Conservation (phyloP, 805 yeast species). For the Saccharomycopsis synnaedendra region DNA sequence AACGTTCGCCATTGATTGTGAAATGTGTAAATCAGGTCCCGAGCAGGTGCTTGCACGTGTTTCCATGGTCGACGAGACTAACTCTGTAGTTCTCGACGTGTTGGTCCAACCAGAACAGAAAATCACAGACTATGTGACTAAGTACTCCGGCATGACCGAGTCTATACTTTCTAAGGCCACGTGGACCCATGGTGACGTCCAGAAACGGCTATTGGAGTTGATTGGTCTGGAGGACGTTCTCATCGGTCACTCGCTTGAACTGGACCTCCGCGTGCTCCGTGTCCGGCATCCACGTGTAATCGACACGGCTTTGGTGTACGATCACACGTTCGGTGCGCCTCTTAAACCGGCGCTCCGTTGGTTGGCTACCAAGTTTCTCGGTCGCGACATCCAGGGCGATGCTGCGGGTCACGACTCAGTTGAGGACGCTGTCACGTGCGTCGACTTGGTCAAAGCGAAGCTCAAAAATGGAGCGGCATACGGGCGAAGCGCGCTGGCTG, state of each 20-base stretch:
- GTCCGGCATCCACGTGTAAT: slow-evolving; percentile 63
- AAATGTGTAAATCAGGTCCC: slow-evolving; percentile 61
- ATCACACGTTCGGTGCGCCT: slow-evolving; percentile 79
- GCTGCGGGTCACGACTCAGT: slow-evolving; percentile 68
- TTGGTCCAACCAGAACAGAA: slow-evolving; percentile 67
- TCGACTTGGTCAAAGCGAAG: slow-evolving; percentile 65
- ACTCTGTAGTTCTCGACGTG: slow-evolving; percentile 53
- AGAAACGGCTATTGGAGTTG: slow-evolving; percentile 35
- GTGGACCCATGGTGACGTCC: slow-evolving; percentile 59
- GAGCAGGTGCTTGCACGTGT: slow-evolving; percentile 70
- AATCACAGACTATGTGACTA: slow-evolving; percentile 72
- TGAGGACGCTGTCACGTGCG: slow-evolving; percentile 75
- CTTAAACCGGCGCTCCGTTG: slow-evolving; percentile 66
- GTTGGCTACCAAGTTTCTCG: slow-evolving; percentile 47
- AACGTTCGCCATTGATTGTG: slow-evolving; percentile 84
- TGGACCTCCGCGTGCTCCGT: slow-evolving; percentile 63
- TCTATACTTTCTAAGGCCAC: slow-evolving; percentile 52
- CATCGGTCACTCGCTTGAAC: slow-evolving; percentile 85
- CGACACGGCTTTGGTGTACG: slow-evolving; percentile 70
- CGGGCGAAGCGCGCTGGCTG: slow-evolving; percentile 37
- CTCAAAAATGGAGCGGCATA: slow-evolving; percentile 51
- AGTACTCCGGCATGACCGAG: slow-evolving; percentile 78
- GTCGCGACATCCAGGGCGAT: slow-evolving; percentile 49
- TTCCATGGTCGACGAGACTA: slow-evolving; percentile 57
- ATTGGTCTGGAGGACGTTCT: slow-evolving; percentile 54